phyloP scores from a whole-genome alignment of 1,139 yeast genomes.

The Zygosaccharomyces sapae region DNA sequence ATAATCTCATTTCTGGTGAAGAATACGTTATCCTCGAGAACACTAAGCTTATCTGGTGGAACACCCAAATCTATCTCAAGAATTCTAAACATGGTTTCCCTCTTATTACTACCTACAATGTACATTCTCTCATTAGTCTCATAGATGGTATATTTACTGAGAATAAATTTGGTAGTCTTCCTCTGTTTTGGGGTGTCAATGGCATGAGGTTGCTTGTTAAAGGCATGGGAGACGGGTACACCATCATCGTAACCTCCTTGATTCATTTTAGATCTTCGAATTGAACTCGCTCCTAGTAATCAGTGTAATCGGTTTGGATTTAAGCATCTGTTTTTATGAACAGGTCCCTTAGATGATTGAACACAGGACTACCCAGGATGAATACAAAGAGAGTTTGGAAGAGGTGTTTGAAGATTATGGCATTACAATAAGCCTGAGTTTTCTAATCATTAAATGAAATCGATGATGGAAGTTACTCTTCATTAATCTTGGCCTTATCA shows the following conservation, averaged over 20 bases:
- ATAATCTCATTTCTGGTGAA: slow-evolving; percentile 80
- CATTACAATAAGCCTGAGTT: no score
- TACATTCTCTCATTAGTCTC: slow-evolving; percentile 78
- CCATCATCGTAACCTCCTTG: slow-evolving; percentile 9
- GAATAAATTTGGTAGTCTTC: slow-evolving; percentile 46
- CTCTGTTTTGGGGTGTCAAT: slow-evolving; percentile 25
- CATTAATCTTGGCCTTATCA: neutral
- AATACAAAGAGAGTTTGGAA: no score
- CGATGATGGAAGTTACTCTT: neutral
- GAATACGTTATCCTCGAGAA: slow-evolving; percentile 73
- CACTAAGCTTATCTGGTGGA: slow-evolving; percentile 50
- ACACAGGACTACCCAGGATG: neutral
- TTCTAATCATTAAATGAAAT: no score
- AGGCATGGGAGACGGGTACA: slow-evolving; percentile 9
- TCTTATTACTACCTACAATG: slow-evolving; percentile 85
- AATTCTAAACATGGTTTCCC: slow-evolving; percentile 81
- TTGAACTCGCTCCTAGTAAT: neutral
- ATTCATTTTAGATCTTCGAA: slow-evolving; percentile 3
- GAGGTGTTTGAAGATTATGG: no score
- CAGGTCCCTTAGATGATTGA: neutral
- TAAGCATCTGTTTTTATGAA: neutral
- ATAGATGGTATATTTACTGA: slow-evolving; percentile 77
- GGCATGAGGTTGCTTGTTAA: slow-evolving; percentile 7
- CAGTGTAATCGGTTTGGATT: neutral
- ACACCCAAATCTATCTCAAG: slow-evolving; percentile 73